These are phyloP conservation scores for Xylogone sp. DNA, from an alignment of 2,329 filamentous ascomycete species.

Conservation along the genomic window DNA sequence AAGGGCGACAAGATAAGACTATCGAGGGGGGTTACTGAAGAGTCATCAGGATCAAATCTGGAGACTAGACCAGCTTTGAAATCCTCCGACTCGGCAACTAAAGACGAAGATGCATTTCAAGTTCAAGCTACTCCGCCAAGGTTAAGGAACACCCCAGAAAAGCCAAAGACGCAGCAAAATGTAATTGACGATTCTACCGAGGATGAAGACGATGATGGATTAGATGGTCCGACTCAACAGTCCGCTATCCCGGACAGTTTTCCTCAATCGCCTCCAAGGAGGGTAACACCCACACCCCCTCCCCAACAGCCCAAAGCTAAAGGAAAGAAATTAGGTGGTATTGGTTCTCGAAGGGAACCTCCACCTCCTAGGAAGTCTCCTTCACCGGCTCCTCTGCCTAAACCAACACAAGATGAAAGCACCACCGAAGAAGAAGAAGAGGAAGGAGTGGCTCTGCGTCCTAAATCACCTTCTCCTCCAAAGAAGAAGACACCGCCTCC, in stretches of 20 bases:
- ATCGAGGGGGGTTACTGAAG: conserved; percentile 2
- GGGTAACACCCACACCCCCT: conserved; percentile 1
- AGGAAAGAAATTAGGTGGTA: conserved; percentile 8
- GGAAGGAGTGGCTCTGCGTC: conserved; percentile 1
- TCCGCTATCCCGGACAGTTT: conserved; percentile 24
- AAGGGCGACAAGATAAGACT: neutral
- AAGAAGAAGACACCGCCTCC: conserved; percentile 3
- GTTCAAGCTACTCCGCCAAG: conserved; percentile 24
- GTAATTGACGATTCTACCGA: conserved; percentile 15
- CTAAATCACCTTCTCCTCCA: conserved; percentile 1
- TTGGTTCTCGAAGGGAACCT: conserved; percentile 6
- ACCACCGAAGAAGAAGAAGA: conserved; percentile 2
- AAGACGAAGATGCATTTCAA: conserved; percentile 26
- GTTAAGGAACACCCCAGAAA: conserved; percentile 1
- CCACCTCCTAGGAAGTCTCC: neutral
- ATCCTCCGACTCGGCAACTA: neutral
- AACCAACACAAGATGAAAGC: conserved; percentile 5
- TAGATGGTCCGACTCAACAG: conserved; percentile 22
- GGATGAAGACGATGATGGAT: conserved; percentile 20
- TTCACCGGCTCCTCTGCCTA: neutral
- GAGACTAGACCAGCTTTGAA: neutral
- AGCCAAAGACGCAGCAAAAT: conserved; percentile 3
- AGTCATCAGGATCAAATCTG: conserved; percentile 1
- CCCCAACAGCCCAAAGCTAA: conserved; percentile 1
- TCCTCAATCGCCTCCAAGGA: conserved; percentile 12